phyloP scores from a whole-genome alignment of 2,329 filamentous ascomycete species.

The Penicillium oxalicum region DNA sequence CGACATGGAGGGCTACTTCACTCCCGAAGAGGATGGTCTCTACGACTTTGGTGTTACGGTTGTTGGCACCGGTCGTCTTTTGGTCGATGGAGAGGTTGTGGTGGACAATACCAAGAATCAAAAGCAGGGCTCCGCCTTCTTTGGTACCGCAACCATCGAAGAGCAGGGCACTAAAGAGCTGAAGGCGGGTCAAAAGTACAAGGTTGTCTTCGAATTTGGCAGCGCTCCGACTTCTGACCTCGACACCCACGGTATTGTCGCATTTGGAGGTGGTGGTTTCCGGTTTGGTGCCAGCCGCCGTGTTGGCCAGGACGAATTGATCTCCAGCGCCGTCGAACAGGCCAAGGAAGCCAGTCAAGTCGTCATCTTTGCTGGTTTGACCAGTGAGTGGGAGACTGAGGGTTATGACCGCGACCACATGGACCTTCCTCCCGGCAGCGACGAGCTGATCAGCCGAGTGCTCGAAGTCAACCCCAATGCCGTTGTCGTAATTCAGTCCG shows the following conservation, averaged over 20 bases:
- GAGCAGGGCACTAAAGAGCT: conserved; percentile 55
- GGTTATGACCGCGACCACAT: conserved; percentile 56
- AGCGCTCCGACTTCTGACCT: conserved; percentile 55
- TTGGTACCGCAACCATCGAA: conserved; percentile 59
- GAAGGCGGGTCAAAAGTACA: conserved; percentile 55
- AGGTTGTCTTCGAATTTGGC: conserved; percentile 54
- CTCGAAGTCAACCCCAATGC: conserved; percentile 62
- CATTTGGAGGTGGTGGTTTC: conserved; percentile 56
- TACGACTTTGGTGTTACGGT: conserved; percentile 64
- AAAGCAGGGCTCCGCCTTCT: conserved; percentile 57
- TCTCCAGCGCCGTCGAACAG: conserved; percentile 60
- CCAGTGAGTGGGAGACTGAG: conserved; percentile 76
- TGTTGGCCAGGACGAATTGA: conserved; percentile 53
- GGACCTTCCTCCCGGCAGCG: conserved; percentile 51
- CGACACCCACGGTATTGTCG: conserved; percentile 42
- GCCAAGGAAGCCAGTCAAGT: conserved; percentile 70
- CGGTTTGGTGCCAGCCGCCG: conserved; percentile 57
- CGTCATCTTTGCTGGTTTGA: conserved; percentile 70
- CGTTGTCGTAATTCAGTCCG: conserved; percentile 69
- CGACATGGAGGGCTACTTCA: conserved; percentile 56
- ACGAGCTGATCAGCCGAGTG: conserved; percentile 58
- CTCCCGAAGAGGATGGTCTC: conserved; percentile 54
- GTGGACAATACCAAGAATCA: conserved; percentile 64
- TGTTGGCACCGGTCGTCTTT: conserved; percentile 60
- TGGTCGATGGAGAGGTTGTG: conserved; percentile 56